Percentiles rank a stretch among this genome's conserved stretches.
phyloP scores from a whole-genome alignment of 352 stramenopile genomes.

The Stephanocyclus meneghinianus region DNA sequence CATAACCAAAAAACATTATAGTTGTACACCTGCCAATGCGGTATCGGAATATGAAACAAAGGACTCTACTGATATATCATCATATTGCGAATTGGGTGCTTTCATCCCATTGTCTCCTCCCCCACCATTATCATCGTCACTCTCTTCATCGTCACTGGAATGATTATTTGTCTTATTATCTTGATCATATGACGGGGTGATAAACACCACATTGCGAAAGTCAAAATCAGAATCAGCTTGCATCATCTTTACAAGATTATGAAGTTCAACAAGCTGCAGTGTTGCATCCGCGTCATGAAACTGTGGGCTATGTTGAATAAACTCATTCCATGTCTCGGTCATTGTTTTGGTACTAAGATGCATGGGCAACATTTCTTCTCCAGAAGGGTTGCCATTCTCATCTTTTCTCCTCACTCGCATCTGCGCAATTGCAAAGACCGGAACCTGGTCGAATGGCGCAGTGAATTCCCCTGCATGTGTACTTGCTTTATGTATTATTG shows the following conservation, averaged over 20 bases:
- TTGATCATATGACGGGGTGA: constrained; percentile 39
- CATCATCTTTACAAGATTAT: constrained; percentile 58
- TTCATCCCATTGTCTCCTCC: constrained; percentile 43
- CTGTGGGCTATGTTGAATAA: constrained; percentile 36
- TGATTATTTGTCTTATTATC: constrained; percentile 17
- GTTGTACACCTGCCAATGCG: constrained; percentile 2
- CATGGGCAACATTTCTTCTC: constrained; percentile 46
- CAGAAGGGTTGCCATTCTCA: constrained; percentile 27
- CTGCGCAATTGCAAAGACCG: constrained; percentile 53
- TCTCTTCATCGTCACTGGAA: constrained; percentile 23
- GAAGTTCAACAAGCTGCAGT: constrained; percentile 49
- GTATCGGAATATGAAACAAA: constrained; percentile 33
- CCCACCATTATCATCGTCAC: constrained; percentile 41
- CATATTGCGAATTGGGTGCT: constrained; percentile 12
- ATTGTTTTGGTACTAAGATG: constrained; percentile 54
- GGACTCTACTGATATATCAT: constrained; percentile 40
- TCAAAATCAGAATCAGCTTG: constrained; percentile 55
- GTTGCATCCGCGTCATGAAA: constrained; percentile 46
- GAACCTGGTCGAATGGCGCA: constrained; percentile 46
- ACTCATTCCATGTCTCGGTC: constrained; percentile 45
- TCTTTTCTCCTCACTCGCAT: constrained; percentile 54
- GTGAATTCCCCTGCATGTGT: constrained; percentile 28
- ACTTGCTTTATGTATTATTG: constrained; percentile 42
- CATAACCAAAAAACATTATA: neutral
- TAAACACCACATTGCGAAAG: constrained; percentile 54